A percentile compares a stretch with the other conserved stretches of the same genome.
Conservation (phyloP, 1,139 yeast genomes). For the Pneumocystis wakefieldiae region DNA sequence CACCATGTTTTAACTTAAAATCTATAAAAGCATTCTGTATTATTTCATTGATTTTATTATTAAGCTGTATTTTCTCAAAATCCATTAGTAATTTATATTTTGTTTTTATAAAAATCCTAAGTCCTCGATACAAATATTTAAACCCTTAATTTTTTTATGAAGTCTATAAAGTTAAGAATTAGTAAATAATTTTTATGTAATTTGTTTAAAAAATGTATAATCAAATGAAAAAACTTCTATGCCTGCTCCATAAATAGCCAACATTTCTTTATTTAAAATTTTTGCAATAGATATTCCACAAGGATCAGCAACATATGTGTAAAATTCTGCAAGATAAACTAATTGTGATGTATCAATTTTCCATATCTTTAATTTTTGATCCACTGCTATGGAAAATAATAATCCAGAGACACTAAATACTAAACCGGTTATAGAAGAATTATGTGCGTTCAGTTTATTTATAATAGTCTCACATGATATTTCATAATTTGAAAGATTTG, state of each 20-base stretch:
- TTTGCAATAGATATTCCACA: not conserved
- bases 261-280: not conserved
- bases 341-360: not conserved
- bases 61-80: not conserved
- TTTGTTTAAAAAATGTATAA: not conserved
- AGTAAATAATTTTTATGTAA: not conserved
- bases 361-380: not conserved
- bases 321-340: not conserved
- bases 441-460: not conserved
- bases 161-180: not conserved
- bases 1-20: not conserved
- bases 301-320: not conserved
- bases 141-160: not conserved
- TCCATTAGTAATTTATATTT: not conserved
- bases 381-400: not conserved
- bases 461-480: not conserved
- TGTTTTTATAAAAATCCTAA: not conserved
- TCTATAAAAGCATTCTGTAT: not conserved
- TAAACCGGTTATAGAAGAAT: not conserved
- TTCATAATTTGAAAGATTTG: not conserved
- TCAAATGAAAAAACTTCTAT: not conserved
- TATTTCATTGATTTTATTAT: not conserved
- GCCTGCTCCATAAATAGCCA: not conserved
- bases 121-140: not conserved
- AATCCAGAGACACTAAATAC: not conserved